Conservation (phyloP, 1,284 basidiomycete genomes). For the Hymenochaete sp. region DNA sequence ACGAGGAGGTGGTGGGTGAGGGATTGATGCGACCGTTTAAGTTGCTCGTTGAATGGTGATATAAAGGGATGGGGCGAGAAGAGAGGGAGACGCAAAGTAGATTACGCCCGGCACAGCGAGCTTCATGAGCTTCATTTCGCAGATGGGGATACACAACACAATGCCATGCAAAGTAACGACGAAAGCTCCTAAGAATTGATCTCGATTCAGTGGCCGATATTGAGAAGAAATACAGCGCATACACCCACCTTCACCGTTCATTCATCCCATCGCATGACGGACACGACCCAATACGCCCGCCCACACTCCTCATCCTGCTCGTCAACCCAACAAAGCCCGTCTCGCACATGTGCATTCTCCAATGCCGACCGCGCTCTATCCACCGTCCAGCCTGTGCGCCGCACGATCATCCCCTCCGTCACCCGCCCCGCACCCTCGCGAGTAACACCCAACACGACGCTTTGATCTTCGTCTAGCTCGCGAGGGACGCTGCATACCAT, state of each 20-base stretch:
- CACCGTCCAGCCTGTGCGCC: conserved; percentile 64
- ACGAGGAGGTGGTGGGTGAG: too few species aligned
- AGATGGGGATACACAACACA: too few species aligned
- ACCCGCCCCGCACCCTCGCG: conserved; percentile 58
- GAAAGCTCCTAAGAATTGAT: background rate
- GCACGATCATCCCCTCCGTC: conserved; percentile 49
- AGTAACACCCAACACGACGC: conserved; percentile 67
- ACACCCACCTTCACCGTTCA: conserved; percentile 31
- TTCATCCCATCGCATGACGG: conserved; percentile 74
- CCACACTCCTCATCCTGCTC: conserved; percentile 64
- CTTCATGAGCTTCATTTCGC: too few species aligned
- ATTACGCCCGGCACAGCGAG: too few species aligned
- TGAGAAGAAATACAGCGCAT: background rate
- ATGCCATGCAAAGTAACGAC: background rate
- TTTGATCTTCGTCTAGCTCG: conserved; percentile 78
- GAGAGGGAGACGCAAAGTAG: too few species aligned
- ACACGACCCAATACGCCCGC: conserved; percentile 73
- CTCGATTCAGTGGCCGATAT: background rate
- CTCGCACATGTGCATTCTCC: conserved; percentile 82
- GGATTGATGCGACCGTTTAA: too few species aligned
- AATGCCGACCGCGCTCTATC: conserved; percentile 72
- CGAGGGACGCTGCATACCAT: conserved; percentile 69
- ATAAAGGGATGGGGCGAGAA: too few species aligned
- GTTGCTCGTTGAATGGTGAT: too few species aligned
- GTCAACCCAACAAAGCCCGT: conserved; percentile 94